Conservation (phyloP, 176 grass and related monocot genomes). For the Avena eriantha region DNA sequence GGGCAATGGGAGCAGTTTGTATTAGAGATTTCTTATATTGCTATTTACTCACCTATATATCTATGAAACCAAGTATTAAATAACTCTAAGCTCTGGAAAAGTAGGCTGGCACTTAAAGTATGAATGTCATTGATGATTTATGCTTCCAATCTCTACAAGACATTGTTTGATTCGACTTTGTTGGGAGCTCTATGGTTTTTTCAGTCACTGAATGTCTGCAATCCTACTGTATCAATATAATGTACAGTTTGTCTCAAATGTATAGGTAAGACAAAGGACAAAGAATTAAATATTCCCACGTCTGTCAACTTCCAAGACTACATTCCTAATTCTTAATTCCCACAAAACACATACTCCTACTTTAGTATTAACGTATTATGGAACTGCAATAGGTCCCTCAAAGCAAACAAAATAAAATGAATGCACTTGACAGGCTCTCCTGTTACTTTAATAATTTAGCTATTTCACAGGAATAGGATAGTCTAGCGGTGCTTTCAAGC, state of each 20-base stretch:
- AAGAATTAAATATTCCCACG: conserved; percentile 15
- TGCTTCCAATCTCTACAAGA: background rate
- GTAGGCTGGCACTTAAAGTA: background rate
- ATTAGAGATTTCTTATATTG: conserved; percentile 21
- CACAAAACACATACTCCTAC: background rate
- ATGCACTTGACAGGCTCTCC: background rate
- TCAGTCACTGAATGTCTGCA: conserved; percentile 27
- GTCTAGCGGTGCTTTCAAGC: conserved; percentile 8
- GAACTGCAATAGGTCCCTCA: background rate
- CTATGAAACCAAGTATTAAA: conserved; percentile 16
- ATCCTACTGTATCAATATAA: conserved; percentile 8
- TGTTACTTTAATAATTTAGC: background rate
- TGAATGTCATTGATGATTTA: background rate
- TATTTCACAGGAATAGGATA: conserved; percentile 5
- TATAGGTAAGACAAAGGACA: background rate
- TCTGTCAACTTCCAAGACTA: background rate
- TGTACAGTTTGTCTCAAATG: conserved; percentile 4
- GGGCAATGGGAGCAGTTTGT: conserved; percentile 3
- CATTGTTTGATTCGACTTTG: background rate
- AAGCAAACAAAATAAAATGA: conserved; percentile 17
- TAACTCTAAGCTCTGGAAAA: conserved; percentile 1
- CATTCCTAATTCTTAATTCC: conserved; percentile 17
- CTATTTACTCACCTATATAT: background rate
- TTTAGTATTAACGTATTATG: background rate
- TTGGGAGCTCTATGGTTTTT: background rate